These are phyloP conservation scores for Phoenix dactylifera DNA, from an alignment of 176 grass and related monocot genomes.

Conservation along the genomic window DNA sequence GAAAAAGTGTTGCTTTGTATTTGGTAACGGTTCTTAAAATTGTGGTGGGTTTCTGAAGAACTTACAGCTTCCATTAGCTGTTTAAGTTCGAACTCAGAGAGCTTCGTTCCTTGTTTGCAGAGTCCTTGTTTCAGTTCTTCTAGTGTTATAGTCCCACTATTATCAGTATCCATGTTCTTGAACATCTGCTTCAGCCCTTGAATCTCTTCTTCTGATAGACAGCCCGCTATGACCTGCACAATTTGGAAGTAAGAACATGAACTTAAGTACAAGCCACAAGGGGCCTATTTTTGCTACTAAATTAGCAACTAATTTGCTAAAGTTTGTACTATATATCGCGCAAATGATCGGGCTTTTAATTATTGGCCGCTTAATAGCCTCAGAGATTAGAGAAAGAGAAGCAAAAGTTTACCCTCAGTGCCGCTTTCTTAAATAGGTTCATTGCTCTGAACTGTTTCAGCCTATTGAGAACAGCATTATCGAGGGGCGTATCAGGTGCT, in stretches of 20 bases:
- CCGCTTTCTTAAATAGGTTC: slow-evolving; percentile 94
- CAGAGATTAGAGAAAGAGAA: no score
- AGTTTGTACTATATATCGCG: no score
- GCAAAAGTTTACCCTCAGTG: slow-evolving; percentile 39
- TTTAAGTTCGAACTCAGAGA: slow-evolving; percentile 59
- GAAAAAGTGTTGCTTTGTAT: no score
- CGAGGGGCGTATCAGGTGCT: slow-evolving; percentile 62
- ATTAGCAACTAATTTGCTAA: no score
- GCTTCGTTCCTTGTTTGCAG: slow-evolving; percentile 57
- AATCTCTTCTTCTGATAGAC: slow-evolving; percentile 87
- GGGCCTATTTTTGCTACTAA: no score
- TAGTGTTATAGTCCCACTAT: slow-evolving; percentile 72
- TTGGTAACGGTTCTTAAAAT: no score
- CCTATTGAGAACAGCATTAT: slow-evolving; percentile 69
- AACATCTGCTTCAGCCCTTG: slow-evolving; percentile 82
- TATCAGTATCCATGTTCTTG: slow-evolving; percentile 81
- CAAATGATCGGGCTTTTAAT: no score
- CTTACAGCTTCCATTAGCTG: slow-evolving; percentile 90
- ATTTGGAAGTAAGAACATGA: not conserved
- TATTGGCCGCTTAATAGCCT: no score
- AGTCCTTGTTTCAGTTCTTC: slow-evolving; percentile 65
- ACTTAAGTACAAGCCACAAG: no score
- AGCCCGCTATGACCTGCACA: slow-evolving; percentile 64
- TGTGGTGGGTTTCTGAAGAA: not conserved
- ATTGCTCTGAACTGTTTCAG: slow-evolving; percentile 76